A percentile compares a stretch with the other conserved stretches of the same genome.
Conservation (phyloP, 2,329 filamentous ascomycete genomes). For the Paecilomyces fulvus region DNA sequence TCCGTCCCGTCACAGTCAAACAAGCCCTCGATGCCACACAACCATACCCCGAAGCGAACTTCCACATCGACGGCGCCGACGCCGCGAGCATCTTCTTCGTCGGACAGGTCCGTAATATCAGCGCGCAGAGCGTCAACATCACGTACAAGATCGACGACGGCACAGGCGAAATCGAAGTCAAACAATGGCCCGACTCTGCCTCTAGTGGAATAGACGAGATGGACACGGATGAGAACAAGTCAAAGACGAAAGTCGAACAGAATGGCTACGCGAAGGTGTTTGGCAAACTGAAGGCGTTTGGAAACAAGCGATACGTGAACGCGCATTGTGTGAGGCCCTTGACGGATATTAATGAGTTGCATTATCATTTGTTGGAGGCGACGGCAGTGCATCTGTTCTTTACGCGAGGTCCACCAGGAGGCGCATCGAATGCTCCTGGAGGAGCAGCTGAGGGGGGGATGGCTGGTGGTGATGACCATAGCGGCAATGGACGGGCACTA, state of each 20-base stretch:
- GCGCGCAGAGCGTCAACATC: constrained; percentile 78
- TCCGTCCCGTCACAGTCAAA: constrained; percentile 92
- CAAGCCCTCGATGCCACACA: constrained; percentile 79
- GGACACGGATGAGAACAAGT: constrained; percentile 35
- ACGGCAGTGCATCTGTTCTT: constrained; percentile 81
- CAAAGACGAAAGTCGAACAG: constrained; percentile 51
- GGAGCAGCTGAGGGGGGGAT: constrained; percentile 35
- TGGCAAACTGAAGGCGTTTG: constrained; percentile 76
- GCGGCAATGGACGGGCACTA: constrained; percentile 26
- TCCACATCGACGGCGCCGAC: constrained; percentile 70
- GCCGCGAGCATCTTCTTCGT: constrained; percentile 75
- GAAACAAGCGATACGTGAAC: constrained; percentile 71
- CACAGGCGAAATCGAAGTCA: constrained; percentile 79
- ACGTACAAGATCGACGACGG: constrained; percentile 94
- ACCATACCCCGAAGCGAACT: constrained; percentile 64
- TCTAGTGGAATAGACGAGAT: constrained; percentile 29
- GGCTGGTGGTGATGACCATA: constrained; percentile 26
- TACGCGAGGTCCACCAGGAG: constrained; percentile 54
- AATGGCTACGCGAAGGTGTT: constrained; percentile 79
- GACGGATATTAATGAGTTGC: constrained; percentile 82
- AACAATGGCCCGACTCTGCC: constrained; percentile 38
- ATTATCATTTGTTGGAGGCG: constrained; percentile 84
- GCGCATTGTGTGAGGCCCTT: constrained; percentile 75
- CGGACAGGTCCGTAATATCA: constrained; percentile 82
- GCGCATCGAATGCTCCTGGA: constrained; percentile 36